Conservation (phyloP, 163 green algal genomes). For the Volvox carteri region DNA sequence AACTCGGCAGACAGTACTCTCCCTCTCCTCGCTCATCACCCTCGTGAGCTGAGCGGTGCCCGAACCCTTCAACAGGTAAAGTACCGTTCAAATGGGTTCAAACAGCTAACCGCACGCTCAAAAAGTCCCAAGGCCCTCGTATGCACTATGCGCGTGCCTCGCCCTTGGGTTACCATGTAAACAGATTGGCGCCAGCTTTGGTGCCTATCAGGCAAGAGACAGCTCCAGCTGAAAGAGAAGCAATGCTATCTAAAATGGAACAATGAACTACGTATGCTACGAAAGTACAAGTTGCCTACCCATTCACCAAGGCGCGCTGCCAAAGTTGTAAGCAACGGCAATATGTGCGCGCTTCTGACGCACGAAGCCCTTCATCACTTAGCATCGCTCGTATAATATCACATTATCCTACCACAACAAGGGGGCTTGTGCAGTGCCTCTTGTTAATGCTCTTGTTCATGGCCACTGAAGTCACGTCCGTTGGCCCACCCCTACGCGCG, state of each 20-base stretch:
- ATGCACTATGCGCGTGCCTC: slow-evolving; percentile 17
- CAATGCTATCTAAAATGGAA: slow-evolving; percentile 15
- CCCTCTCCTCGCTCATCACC: neutral
- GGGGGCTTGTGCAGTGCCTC: too few species aligned
- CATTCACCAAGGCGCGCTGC: slow-evolving; percentile 1
- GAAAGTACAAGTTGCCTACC: neutral
- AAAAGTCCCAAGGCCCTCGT: neutral
- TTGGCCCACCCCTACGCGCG: neutral
- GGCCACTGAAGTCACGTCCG: neutral
- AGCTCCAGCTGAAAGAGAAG: neutral
- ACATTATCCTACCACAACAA: neutral
- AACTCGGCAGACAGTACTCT: neutral
- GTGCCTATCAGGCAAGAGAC: neutral
- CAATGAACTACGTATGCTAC: slow-evolving; percentile 10
- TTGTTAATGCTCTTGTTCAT: neutral
- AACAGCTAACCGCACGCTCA: slow-evolving; percentile 14
- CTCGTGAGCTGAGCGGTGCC: neutral
- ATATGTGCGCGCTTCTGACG: slow-evolving; percentile 3
- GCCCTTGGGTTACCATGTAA: neutral
- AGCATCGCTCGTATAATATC: neutral
- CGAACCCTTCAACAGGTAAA: slow-evolving; percentile 8
- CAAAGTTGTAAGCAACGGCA: slow-evolving; percentile 13
- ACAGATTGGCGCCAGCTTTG: neutral
- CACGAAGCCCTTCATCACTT: slow-evolving; percentile 5
- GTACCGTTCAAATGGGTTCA: neutral